Percentiles rank a stretch among this genome's conserved stretches.
Evolutionary conservation across 1,139 yeast genomes (phyloP).

Genomic region (Scheffersomyces titani): DNA sequence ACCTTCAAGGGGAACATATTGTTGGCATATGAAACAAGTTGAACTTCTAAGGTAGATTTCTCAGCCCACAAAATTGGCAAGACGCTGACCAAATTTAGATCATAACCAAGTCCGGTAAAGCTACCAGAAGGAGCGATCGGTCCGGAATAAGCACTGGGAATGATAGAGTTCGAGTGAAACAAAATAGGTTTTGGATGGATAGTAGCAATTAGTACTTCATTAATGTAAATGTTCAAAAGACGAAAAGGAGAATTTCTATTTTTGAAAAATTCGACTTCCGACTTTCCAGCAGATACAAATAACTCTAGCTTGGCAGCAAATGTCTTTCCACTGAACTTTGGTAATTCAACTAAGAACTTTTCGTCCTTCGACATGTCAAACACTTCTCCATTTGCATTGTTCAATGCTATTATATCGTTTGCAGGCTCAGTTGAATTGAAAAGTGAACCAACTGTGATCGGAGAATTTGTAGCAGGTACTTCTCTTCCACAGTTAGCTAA

Average conservation of each 20-base stretch:
- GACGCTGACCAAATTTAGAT: conserved; percentile 25
- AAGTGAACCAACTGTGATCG: too few species aligned
- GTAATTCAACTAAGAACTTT: background rate
- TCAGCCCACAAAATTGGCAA: conserved; percentile 32
- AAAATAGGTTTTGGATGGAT: conserved; percentile 27
- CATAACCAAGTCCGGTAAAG: conserved; percentile 26
- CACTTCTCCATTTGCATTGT: too few species aligned
- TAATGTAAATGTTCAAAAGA: conserved; percentile 23
- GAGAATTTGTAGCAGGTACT: background rate
- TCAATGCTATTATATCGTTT: too few species aligned
- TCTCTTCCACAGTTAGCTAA: conserved; percentile 1
- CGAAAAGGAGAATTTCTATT: conserved; percentile 23
- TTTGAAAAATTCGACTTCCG: conserved; percentile 22
- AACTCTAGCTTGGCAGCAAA: conserved; percentile 24
- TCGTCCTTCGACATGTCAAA: too few species aligned
- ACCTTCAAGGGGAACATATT: too few species aligned
- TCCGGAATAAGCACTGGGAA: conserved; percentile 13
- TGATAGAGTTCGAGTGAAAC: conserved; percentile 21
- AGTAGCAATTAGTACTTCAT: conserved; percentile 20
- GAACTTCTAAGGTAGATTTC: conserved; percentile 18
- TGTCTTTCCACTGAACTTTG: conserved; percentile 23
- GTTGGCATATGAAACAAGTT: conserved; percentile 21
- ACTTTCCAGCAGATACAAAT: conserved; percentile 26
- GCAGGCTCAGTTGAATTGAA: too few species aligned
- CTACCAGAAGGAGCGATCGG: conserved; percentile 30